phyloP scores from a whole-genome alignment of 1,139 yeast genomes.

The Candida mesenterica region DNA sequence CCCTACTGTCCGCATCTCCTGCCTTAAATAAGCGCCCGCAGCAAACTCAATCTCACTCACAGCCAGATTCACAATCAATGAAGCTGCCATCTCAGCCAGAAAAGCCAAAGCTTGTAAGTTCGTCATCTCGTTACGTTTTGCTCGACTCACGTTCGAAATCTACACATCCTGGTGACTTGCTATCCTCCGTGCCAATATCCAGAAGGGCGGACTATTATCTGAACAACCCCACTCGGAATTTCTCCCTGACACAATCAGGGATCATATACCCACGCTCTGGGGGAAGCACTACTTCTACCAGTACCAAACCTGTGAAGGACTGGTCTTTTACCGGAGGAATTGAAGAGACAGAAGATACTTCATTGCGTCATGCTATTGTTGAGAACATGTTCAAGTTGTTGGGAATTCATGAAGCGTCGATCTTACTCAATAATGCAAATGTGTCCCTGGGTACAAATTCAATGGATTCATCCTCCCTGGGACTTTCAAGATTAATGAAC shows the following conservation, averaged over 20 bases:
- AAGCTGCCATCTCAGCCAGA: constrained; percentile 1
- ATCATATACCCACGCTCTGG: constrained; percentile 9
- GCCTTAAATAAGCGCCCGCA: neutral
- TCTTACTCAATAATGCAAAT: constrained; percentile 2
- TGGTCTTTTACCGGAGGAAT: constrained; percentile 53
- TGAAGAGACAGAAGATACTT: constrained; percentile 75
- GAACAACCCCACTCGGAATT: constrained; percentile 9
- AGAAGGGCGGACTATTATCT: constrained; percentile 38
- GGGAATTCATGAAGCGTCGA: constrained; percentile 53
- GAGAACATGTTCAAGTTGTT: constrained; percentile 72
- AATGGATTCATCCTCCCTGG: constrained; percentile 28
- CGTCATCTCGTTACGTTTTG: constrained; percentile 60
- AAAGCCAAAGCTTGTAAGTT: constrained; percentile 5
- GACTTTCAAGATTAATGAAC: constrained; percentile 26
- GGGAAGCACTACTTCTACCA: constrained; percentile 12
- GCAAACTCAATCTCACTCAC: no score
- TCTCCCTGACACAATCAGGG: neutral
- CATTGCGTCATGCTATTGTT: constrained; percentile 65
- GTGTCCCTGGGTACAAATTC: constrained; percentile 21
- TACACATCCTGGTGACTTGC: constrained; percentile 78
- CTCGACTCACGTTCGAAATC: constrained; percentile 57
- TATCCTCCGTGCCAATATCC: constrained; percentile 79
- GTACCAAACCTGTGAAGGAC: constrained; percentile 12
- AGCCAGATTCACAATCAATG: neutral
- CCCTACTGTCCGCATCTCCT: constrained; percentile 2